Percentiles rank a stretch among this genome's conserved stretches.
Evolutionary conservation across 192 early-diverging fungal genomes (phyloP).

Genomic region (Backusella westeae): DNA sequence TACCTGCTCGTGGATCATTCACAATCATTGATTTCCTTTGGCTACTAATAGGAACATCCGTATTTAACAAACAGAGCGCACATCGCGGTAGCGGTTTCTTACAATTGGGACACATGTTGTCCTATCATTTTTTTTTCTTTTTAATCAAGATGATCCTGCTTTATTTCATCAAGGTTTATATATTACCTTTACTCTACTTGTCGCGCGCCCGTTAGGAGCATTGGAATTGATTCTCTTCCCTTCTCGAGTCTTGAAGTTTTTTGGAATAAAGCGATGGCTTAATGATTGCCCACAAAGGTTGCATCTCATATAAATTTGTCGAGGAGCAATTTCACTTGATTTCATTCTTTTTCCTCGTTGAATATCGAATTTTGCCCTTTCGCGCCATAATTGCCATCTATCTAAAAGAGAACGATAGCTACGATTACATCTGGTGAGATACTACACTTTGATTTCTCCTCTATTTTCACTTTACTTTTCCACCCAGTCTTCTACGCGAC

Average conservation of each 20-base stretch:
- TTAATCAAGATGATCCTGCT: not conserved
- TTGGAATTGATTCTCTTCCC: conserved; percentile 43
- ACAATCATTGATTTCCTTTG: conserved; percentile 37
- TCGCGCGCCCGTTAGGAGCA: conserved; percentile 9
- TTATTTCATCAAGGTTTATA: not conserved
- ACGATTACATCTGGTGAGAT: not conserved
- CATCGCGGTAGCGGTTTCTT: conserved; percentile 62
- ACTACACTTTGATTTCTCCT: not conserved
- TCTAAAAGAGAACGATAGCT: conserved; percentile 87
- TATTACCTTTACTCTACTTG: conserved; percentile 34
- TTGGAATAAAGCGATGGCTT: conserved; percentile 50
- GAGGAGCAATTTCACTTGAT: conserved; percentile 55
- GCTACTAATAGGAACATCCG: conserved; percentile 65
- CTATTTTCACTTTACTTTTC: conserved; percentile 47
- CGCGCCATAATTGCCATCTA: conserved; percentile 82
- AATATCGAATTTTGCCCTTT: conserved; percentile 92
- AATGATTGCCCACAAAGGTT: conserved; percentile 77
- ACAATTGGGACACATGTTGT: conserved; percentile 61
- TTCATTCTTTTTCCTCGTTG: conserved; percentile 62
- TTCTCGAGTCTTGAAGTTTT: conserved; percentile 42
- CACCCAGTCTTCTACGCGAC: conserved; percentile 66
- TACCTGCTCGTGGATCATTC: conserved; percentile 31
- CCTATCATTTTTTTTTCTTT: not conserved
- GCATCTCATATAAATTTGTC: conserved; percentile 86
- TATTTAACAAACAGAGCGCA: conserved; percentile 57